A percentile compares a stretch with the other conserved stretches of the same genome.
Conservation (phyloP, 352 stramenopile genomes). For the Phytophthora lateralis region DNA sequence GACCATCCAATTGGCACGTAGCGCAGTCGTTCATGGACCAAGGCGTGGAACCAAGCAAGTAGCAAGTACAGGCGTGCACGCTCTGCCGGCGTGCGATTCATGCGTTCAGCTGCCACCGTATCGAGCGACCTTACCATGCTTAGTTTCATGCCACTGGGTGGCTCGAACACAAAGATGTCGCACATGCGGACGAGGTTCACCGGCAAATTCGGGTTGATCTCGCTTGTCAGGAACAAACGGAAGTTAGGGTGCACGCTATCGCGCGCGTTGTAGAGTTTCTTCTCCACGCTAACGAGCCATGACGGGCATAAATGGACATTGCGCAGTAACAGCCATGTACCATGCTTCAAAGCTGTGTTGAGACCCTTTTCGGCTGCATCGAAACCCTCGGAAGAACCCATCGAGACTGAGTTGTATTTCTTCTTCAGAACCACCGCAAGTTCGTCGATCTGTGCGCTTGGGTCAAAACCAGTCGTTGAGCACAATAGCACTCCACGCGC, state of each 20-base stretch:
- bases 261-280: slow-evolving; percentile 93
- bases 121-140: slow-evolving; percentile 96
- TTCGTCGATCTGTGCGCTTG: slow-evolving; percentile 96
- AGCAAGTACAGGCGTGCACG: slow-evolving; percentile 95
- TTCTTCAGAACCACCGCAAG: slow-evolving; percentile 91
- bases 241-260: slow-evolving; percentile 79
- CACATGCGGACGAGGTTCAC: slow-evolving; percentile 96
- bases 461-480: slow-evolving; percentile 98
- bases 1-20: slow-evolving; percentile 99
- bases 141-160: slow-evolving; percentile 97
- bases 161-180: slow-evolving; percentile 98
- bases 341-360: slow-evolving; percentile 94
- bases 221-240: slow-evolving; percentile 97
- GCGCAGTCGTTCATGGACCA: slow-evolving; percentile 97
- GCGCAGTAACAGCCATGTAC: slow-evolving; percentile 98
- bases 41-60: slow-evolving; percentile 98
- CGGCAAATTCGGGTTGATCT: slow-evolving; percentile 97
- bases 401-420: slow-evolving; percentile 97
- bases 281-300: slow-evolving; percentile 98
- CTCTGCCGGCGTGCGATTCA: slow-evolving; percentile 90
- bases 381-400: slow-evolving; percentile 98
- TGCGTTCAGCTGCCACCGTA: slow-evolving; percentile 90
- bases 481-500: slow-evolving; percentile 96
- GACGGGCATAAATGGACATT: slow-evolving; percentile 99
- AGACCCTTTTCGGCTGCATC: slow-evolving; percentile 95